A percentile compares a stretch with the other conserved stretches of the same genome.
Conservation (phyloP, 371 early-diverging fungal genomes). For the Batrachochytrium dendrobatidis region DNA sequence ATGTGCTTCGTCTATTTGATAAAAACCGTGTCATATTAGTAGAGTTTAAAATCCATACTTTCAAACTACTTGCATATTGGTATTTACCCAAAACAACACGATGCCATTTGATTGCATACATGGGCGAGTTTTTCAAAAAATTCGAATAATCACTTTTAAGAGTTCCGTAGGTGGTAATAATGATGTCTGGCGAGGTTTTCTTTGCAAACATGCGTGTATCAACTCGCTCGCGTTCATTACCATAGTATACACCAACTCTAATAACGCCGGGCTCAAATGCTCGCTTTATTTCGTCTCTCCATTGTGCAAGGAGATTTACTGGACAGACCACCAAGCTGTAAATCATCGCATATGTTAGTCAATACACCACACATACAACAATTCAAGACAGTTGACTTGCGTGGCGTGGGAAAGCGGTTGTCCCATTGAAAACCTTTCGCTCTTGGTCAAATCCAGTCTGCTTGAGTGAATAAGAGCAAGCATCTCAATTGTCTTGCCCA, state of each 20-base stretch:
- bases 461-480: slow-evolving; percentile 62
- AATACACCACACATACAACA: background rate
- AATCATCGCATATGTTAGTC: slow-evolving; percentile 7
- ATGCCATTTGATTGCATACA: slow-evolving; percentile 25
- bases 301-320: slow-evolving; percentile 60
- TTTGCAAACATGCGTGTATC: slow-evolving; percentile 6
- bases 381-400: background rate
- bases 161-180: slow-evolving; percentile 60
- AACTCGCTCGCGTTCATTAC: slow-evolving; percentile 28
- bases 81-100: slow-evolving; percentile 48
- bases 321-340: slow-evolving; percentile 62
- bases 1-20: slow-evolving; percentile 61
- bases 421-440: slow-evolving; percentile 16
- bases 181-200: background rate
- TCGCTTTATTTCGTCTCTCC: slow-evolving; percentile 57
- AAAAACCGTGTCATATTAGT: no score
- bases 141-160: slow-evolving; percentile 41
- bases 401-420: slow-evolving; percentile 2
- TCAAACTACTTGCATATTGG: no score
- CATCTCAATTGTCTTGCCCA: slow-evolving; percentile 84
- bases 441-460: slow-evolving; percentile 18
- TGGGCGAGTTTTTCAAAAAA: slow-evolving; percentile 4
- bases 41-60: no score
- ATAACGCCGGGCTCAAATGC: slow-evolving; percentile 41
- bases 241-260: slow-evolving; percentile 52